These are phyloP conservation scores for Fragaria ananassa DNA, from an alignment of 306 rosid genomes.

Conservation along the genomic window DNA sequence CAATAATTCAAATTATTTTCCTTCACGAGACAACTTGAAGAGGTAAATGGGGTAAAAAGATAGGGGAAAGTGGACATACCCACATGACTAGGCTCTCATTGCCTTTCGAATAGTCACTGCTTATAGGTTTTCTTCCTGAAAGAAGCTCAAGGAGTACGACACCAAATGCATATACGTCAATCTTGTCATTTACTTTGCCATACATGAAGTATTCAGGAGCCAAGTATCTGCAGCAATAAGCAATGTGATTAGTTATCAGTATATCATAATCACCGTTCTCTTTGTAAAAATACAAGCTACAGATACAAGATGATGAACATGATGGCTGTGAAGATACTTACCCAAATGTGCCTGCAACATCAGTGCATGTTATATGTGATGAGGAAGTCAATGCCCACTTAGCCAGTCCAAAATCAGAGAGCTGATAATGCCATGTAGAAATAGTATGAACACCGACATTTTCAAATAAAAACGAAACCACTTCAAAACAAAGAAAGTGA, in stretches of 20 bases:
- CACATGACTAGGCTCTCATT: conserved; percentile 94
- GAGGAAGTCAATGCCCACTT: conserved; percentile 75
- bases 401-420: conserved; percentile 96
- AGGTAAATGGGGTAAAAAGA: not conserved
- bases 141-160: conserved; percentile 95
- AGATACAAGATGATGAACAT: conserved; percentile 3
- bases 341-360: conserved; percentile 99
- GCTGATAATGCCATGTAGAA: conserved; percentile 47
- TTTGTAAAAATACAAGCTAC: not conserved
- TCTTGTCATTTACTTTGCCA: conserved; percentile 83
- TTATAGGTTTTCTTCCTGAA: conserved; percentile 90
- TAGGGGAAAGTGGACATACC: conserved; percentile 52
- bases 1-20: conserved; percentile 6
- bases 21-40: conserved; percentile 20
- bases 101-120: conserved; percentile 70
- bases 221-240: conserved; percentile 63
- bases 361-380: conserved; percentile 76
- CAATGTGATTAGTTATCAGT: not conserved
- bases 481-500: conserved; percentile 14
- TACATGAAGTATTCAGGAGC: conserved; percentile 99
- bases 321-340: conserved; percentile 35
- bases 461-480: conserved; percentile 3
- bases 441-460: conserved; percentile 18
- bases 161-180: conserved; percentile 92
- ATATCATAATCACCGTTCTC: not conserved